phyloP scores from a whole-genome alignment of 2,329 filamentous ascomycete species.

The Incumbomyces lentus region DNA sequence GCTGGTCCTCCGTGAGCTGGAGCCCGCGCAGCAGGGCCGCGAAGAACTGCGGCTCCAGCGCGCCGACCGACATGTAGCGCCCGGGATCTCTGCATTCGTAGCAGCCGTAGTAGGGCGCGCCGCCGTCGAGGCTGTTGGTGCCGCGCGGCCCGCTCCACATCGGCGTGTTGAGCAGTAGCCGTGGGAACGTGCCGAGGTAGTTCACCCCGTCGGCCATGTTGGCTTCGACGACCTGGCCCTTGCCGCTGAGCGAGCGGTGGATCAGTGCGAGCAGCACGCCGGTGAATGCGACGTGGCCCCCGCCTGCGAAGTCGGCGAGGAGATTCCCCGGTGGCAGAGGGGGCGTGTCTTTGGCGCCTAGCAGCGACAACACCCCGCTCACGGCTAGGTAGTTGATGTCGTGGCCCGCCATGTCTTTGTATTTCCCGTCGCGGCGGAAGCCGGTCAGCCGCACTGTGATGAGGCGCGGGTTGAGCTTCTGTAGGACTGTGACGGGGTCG shows the following conservation, averaged over 20 bases:
- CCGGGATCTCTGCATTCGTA: conserved; percentile 70
- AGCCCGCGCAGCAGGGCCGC: conserved; percentile 56
- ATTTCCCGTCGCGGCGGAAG: conserved; percentile 77
- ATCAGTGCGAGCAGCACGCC: conserved; percentile 74
- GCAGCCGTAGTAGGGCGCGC: conserved; percentile 78
- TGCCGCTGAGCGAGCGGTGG: conserved; percentile 33
- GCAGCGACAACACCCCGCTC: conserved; percentile 64
- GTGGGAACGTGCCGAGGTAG: conserved; percentile 68
- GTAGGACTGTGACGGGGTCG: conserved; percentile 54
- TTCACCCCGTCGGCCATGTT: conserved; percentile 91
- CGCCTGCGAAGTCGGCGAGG: conserved; percentile 82
- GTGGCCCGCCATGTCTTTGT: conserved; percentile 80
- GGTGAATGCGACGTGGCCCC: conserved; percentile 69
- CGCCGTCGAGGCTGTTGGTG: conserved; percentile 69
- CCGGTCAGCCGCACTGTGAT: conserved; percentile 82
- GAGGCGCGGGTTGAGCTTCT: conserved; percentile 57
- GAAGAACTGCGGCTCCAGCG: conserved; percentile 83
- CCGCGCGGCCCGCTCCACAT: conserved; percentile 58
- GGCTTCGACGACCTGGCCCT: conserved; percentile 81
- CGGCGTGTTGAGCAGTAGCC: conserved; percentile 54
- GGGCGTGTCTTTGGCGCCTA: conserved; percentile 55
- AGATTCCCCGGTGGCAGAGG: conserved; percentile 77
- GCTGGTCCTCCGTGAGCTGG: conserved; percentile 40
- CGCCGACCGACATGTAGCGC: conserved; percentile 76
- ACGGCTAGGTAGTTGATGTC: conserved; percentile 96